Conservation (phyloP, 2,329 filamentous ascomycete species). For the Aspergillus aculeatus region DNA sequence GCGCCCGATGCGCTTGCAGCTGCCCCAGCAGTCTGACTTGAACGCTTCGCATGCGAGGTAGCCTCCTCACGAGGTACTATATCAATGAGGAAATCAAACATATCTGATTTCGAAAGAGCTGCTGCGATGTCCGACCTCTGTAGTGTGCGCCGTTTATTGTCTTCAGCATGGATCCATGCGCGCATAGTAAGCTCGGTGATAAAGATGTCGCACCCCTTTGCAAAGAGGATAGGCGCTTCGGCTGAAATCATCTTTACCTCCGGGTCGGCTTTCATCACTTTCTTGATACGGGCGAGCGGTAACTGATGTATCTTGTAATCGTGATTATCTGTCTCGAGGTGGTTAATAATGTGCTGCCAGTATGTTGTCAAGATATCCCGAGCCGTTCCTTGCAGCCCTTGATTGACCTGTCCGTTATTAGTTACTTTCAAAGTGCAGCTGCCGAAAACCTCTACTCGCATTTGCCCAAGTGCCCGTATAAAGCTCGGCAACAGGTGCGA, state of each 20-base stretch:
- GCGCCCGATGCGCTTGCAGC: conserved; percentile 49
- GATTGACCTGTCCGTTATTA: conserved; percentile 69
- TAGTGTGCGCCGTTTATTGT: conserved; percentile 94
- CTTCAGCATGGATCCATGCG: conserved; percentile 98
- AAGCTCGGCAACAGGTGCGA: conserved; percentile 82
- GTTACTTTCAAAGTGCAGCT: conserved; percentile 4
- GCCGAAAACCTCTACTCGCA: conserved; percentile 52
- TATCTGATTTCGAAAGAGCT: conserved; percentile 93
- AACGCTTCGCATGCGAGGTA: conserved; percentile 76
- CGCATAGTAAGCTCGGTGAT: conserved; percentile 99
- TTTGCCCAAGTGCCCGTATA: conserved; percentile 96
- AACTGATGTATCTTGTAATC: conserved; percentile 99
- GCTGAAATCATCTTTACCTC: conserved; percentile 99
- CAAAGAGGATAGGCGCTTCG: conserved; percentile 95
- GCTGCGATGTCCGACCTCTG: conserved; percentile 96
- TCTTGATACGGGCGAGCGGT: conserved; percentile 97
- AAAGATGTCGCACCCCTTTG: conserved; percentile 98
- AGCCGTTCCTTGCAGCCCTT: conserved; percentile 87
- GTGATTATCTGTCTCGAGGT: conserved; percentile 90
- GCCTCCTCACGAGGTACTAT: conserved; percentile 97
- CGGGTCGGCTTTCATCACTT: conserved; percentile 99
- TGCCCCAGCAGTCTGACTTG: conserved; percentile 49
- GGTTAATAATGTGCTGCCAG: conserved; percentile 97
- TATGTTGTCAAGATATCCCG: conserved; percentile 98
- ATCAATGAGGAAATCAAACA: conserved; percentile 99